Evolutionary conservation across 345 rosid genomes (phyloP), one percentile per base, ranked within the genome.

Genomic region (Populus pruinosa): DNA sequence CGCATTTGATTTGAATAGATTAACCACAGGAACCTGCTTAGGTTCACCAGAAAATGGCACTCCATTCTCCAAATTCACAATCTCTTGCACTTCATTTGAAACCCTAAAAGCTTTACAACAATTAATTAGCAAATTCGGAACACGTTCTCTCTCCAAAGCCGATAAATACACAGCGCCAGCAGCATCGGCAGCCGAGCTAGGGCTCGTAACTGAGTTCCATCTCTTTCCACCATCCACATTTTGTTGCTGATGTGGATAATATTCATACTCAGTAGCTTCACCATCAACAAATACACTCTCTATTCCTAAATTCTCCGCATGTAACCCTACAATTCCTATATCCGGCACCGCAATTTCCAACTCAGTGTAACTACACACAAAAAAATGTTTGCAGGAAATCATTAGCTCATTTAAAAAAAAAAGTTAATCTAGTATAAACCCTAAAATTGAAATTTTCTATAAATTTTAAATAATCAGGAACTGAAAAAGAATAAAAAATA

Each of bases 271-370:
- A 17, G 99, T 85, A 33, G 88, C 83, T 81, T 96, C 98, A 17
- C 99, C 99, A 70, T 96, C 99, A 11, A 93, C 98, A 77, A 87
- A 84, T 21, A 96, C 99, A 86, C 85, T 86, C 86, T 90, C 93
- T 0, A 96, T 93, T 44, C 90, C 99, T 81, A 96, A 87, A 77
- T 96, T 93, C 90, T 96, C 98, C 44, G 98, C 98, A 61, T 91
- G 91, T 76, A 96, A 83, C 39, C 97, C 99, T 29, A 91, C 97
- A 20, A 96, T 83, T 14, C 98, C 99, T 3, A 96, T 93, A 77
- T 96, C 98, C 31, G 99, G 99, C 23, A 96, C 99, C 33, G 76
- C 87, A 61, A 96, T 93, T 84, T 96, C 98, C 79, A 96, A 85
- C 87, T 96, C 94, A 17, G 99, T 92, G 82, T 90, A 93, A 35